Evolutionary conservation across 352 stramenopile species (phyloP).

Genomic region (Halophytophthora polymorphica): DNA sequence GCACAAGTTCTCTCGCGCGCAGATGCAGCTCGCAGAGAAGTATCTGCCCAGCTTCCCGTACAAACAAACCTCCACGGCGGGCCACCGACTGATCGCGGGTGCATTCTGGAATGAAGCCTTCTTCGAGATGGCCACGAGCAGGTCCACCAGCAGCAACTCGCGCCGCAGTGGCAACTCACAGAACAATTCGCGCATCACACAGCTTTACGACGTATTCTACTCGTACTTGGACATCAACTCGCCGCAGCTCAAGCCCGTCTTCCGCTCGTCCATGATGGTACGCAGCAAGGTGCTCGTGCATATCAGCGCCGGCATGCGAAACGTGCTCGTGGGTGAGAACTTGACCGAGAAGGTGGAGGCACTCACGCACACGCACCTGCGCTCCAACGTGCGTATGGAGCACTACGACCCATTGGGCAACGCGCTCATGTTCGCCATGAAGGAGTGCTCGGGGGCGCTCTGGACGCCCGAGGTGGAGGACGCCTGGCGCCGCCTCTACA

Average conservation of each 20-base stretch:
- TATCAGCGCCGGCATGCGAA: slow-evolving; percentile 67
- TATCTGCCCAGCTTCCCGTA: slow-evolving; percentile 39
- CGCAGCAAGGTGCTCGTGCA: slow-evolving; percentile 86
- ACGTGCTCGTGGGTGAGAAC: slow-evolving; percentile 36
- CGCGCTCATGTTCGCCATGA: slow-evolving; percentile 81
- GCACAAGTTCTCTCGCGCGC: slow-evolving; percentile 22
- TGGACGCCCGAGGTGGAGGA: slow-evolving; percentile 42
- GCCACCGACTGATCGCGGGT: slow-evolving; percentile 27
- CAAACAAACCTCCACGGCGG: slow-evolving; percentile 30
- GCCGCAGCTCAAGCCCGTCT: slow-evolving; percentile 41
- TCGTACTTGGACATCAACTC: slow-evolving; percentile 41
- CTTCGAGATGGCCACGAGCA: slow-evolving; percentile 14
- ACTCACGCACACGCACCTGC: slow-evolving; percentile 72
- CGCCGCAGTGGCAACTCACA: slow-evolving; percentile 18
- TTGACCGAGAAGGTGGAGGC: slow-evolving; percentile 67
- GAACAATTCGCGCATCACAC: slow-evolving; percentile 17
- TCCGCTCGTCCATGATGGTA: slow-evolving; percentile 49
- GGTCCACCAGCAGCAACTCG: slow-evolving; percentile 16
- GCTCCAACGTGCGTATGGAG: slow-evolving; percentile 80
- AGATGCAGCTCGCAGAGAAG: slow-evolving; percentile 30
- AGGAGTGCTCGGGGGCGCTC: slow-evolving; percentile 30
- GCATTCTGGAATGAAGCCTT: slow-evolving; percentile 42
- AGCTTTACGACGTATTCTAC: slow-evolving; percentile 52
- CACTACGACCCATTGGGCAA: slow-evolving; percentile 89
- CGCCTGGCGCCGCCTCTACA: slow-evolving; percentile 38